These are phyloP conservation scores for Nitzschia inconspicua DNA, from an alignment of 108 stramenopile genomes.

Conservation along the genomic window DNA sequence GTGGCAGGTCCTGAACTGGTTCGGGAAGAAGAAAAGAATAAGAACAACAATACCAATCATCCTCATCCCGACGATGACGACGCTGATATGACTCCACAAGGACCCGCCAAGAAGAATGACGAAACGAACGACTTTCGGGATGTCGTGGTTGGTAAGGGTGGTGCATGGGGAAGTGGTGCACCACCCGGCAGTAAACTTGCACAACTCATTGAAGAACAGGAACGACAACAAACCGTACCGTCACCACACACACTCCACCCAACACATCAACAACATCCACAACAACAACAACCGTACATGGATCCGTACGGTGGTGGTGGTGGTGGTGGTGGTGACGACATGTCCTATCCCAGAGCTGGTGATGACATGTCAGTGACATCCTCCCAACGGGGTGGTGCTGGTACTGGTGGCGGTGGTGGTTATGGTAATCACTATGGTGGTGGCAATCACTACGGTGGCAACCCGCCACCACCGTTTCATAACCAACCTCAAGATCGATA, in stretches of 20 bases:
- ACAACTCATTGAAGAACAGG: slow-evolving; percentile 71
- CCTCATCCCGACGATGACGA: neutral
- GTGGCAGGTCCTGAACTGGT: slow-evolving; percentile 34
- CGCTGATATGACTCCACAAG: neutral
- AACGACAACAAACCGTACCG: slow-evolving; percentile 15
- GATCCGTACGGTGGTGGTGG: slow-evolving; percentile 9
- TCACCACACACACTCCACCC: neutral
- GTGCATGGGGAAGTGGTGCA: slow-evolving; percentile 87
- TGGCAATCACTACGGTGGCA: neutral
- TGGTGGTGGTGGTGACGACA: neutral
- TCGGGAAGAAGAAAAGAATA: slow-evolving; percentile 24
- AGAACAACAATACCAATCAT: neutral
- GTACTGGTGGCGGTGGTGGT: neutral
- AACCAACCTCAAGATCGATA: too few relatives aligned
- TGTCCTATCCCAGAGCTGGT: neutral
- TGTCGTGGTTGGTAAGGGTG: slow-evolving; percentile 39
- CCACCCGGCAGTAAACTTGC: slow-evolving; percentile 66
- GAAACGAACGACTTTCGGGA: slow-evolving; percentile 4
- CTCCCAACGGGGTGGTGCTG: slow-evolving; percentile 11
- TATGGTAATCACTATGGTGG: neutral
- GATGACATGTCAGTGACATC: too few relatives aligned
- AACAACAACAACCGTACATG: neutral
- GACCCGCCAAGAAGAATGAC: neutral
- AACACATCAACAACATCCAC: neutral
- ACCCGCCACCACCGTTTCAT: slow-evolving; percentile 2